A percentile compares a stretch with the other conserved stretches of the same genome.
These are phyloP conservation scores for Citrus hindsii DNA, from an alignment of 345 rosid genomes.

Conservation along the genomic window DNA sequence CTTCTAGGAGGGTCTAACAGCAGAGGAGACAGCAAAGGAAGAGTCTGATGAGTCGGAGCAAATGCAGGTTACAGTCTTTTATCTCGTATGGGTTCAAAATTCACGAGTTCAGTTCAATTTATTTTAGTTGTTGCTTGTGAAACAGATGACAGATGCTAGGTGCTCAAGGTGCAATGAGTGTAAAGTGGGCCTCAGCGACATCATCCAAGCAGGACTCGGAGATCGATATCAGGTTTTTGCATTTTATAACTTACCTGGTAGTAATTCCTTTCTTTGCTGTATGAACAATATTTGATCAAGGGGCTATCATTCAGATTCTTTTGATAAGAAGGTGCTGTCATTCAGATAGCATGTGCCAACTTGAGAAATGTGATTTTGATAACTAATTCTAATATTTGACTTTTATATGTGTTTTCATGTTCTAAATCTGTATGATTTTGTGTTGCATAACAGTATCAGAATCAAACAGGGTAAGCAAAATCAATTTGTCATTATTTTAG, in stretches of 20 bases:
- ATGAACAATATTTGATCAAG: too few relatives aligned
- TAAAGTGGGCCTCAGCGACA: constrained; percentile 82
- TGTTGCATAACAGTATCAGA: neutral
- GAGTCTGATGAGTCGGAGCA: constrained; percentile 81
- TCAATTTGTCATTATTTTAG: neutral
- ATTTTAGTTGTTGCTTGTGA: neutral
- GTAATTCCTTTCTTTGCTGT: neutral
- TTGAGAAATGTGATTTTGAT: neutral
- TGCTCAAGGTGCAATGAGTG: constrained; percentile 75
- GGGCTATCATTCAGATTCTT: too few relatives aligned
- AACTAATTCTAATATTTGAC: neutral
- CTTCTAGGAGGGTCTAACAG: constrained; percentile 82
- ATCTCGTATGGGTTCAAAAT: neutral
- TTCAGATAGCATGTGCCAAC: constrained; percentile 49
- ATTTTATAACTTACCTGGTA: neutral
- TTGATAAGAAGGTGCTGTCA: neutral
- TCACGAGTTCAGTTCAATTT: neutral
- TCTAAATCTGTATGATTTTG: neutral
- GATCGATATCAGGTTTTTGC: constrained; percentile 80
- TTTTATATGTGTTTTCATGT: neutral
- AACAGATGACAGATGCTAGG: constrained; percentile 29
- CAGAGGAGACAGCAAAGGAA: constrained; percentile 68
- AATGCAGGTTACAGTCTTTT: constrained; percentile 59
- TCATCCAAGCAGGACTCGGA: constrained; percentile 95
- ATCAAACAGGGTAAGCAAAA: neutral